These are phyloP conservation scores for Daldinia decipiens DNA, from an alignment of 495 filamentous ascomycete genomes.

Conservation along the genomic window DNA sequence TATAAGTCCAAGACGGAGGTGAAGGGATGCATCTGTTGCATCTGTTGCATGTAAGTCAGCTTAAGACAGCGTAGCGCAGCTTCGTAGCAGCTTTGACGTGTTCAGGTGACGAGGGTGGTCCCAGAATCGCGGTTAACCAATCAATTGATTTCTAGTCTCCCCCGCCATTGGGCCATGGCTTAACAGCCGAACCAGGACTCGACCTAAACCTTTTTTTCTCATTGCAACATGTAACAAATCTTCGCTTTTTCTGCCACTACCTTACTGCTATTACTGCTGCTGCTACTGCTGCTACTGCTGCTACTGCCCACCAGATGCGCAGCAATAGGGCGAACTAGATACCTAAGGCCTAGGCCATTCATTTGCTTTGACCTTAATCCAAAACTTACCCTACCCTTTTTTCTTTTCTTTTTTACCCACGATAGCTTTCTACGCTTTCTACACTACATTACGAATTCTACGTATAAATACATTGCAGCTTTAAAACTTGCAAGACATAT, in stretches of 20 bases:
- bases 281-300: neutral
- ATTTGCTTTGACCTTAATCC: neutral
- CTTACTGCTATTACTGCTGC: neutral
- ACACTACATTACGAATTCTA: neutral
- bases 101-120: conserved; percentile 45
- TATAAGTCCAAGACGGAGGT: neutral
- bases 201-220: conserved; percentile 29
- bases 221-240: conserved; percentile 18
- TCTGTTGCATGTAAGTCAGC: conserved; percentile 7
- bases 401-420: neutral
- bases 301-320: neutral
- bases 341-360: no score
- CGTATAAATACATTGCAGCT: conserved; percentile 3
- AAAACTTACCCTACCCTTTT: conserved; percentile 1
- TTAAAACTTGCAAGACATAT: conserved; percentile 3
- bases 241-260: conserved; percentile 8
- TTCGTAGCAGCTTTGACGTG: conserved; percentile 43
- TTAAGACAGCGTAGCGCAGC: conserved; percentile 29
- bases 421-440: neutral
- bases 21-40: neutral
- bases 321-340: no score
- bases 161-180: conserved; percentile 33
- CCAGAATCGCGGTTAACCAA: conserved; percentile 40
- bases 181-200: conserved; percentile 39
- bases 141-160: conserved; percentile 22